Percentiles rank a stretch among this genome's conserved stretches.
Evolutionary conservation across 2,329 filamentous ascomycete species (phyloP).

Genomic region (Cadophora malorum): DNA sequence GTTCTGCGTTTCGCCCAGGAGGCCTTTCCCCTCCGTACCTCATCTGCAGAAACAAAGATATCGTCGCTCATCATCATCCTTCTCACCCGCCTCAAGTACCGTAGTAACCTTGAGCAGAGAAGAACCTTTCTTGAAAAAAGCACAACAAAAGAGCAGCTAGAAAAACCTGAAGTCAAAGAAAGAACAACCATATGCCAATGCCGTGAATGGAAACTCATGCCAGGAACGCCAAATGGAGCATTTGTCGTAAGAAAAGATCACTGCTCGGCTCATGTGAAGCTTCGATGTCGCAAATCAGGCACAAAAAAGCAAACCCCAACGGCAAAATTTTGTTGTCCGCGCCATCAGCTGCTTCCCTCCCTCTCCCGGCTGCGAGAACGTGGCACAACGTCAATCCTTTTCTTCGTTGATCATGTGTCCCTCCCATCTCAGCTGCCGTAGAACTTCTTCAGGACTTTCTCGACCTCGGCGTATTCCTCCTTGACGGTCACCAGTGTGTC

Average conservation of each 20-base stretch:
- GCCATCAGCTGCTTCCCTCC: constrained; percentile 25
- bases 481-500: constrained; percentile 75
- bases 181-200: constrained; percentile 35
- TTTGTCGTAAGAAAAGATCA: constrained; percentile 41
- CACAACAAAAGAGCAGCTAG: constrained; percentile 7
- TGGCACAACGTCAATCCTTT: constrained; percentile 25
- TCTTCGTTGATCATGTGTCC: constrained; percentile 10
- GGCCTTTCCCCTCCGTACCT: not conserved
- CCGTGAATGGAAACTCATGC: constrained; percentile 28
- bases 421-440: constrained; percentile 35
- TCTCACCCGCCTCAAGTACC: constrained; percentile 14
- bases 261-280: constrained; percentile 34
- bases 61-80: constrained; percentile 10
- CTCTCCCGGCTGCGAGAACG: constrained; percentile 37
- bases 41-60: constrained; percentile 18
- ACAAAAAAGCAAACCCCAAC: constrained; percentile 24
- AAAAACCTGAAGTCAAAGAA: constrained; percentile 12
- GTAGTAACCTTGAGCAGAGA: constrained; percentile 21
- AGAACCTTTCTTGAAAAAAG: constrained; percentile 10
- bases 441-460: constrained; percentile 66
- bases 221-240: constrained; percentile 40
- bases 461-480: constrained; percentile 76
- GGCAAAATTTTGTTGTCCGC: constrained; percentile 31
- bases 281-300: constrained; percentile 39
- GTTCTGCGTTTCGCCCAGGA: constrained; percentile 17